Evolutionary conservation across 345 rosid genomes (phyloP), one percentile per base, ranked within the genome.

Genomic region (Populus nigra): DNA sequence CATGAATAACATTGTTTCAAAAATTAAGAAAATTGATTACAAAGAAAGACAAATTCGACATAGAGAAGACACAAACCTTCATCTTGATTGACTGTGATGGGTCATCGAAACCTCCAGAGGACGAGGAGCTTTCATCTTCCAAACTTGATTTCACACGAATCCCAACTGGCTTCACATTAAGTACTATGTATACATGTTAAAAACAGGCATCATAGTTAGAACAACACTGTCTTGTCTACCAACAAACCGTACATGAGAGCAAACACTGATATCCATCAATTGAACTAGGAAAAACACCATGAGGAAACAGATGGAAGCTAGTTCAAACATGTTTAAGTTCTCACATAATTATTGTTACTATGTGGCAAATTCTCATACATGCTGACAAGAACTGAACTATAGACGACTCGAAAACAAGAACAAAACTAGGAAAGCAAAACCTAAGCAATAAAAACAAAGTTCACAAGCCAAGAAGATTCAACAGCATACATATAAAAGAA

Each of bases 91-190:
- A 71, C 69, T 78, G 81, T 4, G 66, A 63, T 18, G 89, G 72
- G 33, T 41, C 57, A 45, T 80, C 72, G 7, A 81, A 74, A 79
- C 45, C 72, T 29, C 55, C 86, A 3, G 78, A 57, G 2, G 81
- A 69, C 43, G 41, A 11, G 72, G 8, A 69, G 57, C 77, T 67
- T 45, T 78, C 85, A 68, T 86, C 79, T 38, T 77, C 83, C 82
- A 80, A 77, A 71, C 79, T 80, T 17, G 86, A 76, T 65, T 79
- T 85, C 75, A 87, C 85, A 35, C 59, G 84, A 84, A 84, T 22
- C 72, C 80, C 77, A n/a, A 80, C 69, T 27, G 84, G 33, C 67
- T 80, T 87, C 1, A 82, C 77, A 50, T 68, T 77, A 20, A 45
- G 79, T 75, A 81, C 82, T 73, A 13, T 47, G 17, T 3, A 47